A percentile compares a stretch with the other conserved stretches of the same genome.
phyloP scores from a whole-genome alignment of 208 protist species.

The Jaenimonas drosophilae region DNA sequence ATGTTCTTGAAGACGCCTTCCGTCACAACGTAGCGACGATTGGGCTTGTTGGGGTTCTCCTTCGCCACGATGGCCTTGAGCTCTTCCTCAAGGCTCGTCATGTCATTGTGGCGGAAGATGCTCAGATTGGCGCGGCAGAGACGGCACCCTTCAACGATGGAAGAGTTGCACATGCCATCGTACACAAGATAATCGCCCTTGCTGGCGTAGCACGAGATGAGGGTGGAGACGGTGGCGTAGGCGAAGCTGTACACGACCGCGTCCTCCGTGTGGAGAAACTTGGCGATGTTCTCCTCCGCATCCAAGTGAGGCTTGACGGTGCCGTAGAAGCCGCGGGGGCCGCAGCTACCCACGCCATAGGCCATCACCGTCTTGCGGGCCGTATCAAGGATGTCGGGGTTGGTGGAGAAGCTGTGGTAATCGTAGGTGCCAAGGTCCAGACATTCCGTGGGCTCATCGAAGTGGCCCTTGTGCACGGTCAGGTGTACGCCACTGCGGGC shows the following conservation, averaged over 20 bases:
- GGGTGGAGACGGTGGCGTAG: conserved; percentile 92
- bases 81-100: conserved; percentile 83
- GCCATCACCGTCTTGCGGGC: conserved; percentile 80
- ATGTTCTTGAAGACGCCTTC: conserved; percentile 93
- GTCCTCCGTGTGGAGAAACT: conserved; percentile 84
- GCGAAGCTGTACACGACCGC: conserved; percentile 93
- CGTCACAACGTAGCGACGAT: conserved; percentile 91
- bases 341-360: conserved; percentile 96
- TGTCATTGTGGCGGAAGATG: conserved; percentile 95
- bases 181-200: conserved; percentile 90
- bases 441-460: conserved; percentile 27
- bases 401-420: conserved; percentile 89
- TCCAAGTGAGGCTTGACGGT: conserved; percentile 95
- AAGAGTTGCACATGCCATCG: conserved; percentile 79
- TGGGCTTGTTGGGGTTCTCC: conserved; percentile 48
- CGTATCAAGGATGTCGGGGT: conserved; percentile 68
- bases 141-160: conserved; percentile 79
- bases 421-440: conserved; percentile 91
- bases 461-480: conserved; percentile 22
- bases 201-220: conserved; percentile 92
- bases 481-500: conserved; percentile 45
- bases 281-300: conserved; percentile 83
- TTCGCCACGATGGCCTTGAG: conserved; percentile 66
- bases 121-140: conserved; percentile 83
- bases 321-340: conserved; percentile 96